phyloP scores from a whole-genome alignment of 116 monocot genomes.

The Thalassia testudinum region DNA sequence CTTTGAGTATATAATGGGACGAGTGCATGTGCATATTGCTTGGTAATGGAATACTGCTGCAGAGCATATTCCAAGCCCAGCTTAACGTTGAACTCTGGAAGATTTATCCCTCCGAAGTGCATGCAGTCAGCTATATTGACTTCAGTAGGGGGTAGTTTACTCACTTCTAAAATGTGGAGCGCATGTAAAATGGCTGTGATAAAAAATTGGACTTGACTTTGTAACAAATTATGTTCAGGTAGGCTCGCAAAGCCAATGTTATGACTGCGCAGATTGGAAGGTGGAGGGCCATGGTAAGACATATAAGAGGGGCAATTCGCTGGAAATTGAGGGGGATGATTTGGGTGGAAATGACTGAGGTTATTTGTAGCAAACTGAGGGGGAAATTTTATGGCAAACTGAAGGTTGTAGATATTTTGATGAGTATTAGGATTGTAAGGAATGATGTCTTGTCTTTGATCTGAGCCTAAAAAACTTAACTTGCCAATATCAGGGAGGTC shows the following conservation, averaged over 20 bases:
- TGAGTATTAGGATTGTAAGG: background rate
- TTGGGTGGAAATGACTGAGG: background rate
- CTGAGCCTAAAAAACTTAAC: slow-evolving; percentile 11
- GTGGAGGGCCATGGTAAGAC: background rate
- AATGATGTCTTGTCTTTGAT: background rate
- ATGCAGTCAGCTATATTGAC: slow-evolving; percentile 65
- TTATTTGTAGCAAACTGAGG: background rate
- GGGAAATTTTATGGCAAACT: background rate
- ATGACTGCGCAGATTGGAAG: background rate
- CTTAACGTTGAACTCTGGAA: slow-evolving; percentile 30
- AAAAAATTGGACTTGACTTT: slow-evolving; percentile 7
- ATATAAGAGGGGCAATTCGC: background rate
- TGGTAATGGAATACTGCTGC: slow-evolving; percentile 23
- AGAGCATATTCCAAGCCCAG: slow-evolving; percentile 34
- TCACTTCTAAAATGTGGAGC: slow-evolving; percentile 27
- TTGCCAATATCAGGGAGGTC: slow-evolving; percentile 20
- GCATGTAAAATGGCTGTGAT: slow-evolving; percentile 31
- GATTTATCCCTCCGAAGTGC: slow-evolving; percentile 35
- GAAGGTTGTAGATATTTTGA: background rate
- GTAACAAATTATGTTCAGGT: slow-evolving; percentile 3
- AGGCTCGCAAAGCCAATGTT: background rate
- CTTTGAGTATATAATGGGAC: slow-evolving; percentile 33
- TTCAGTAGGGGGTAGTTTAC: slow-evolving; percentile 47
- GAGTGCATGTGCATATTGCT: slow-evolving; percentile 32
- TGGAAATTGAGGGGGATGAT: background rate